A percentile compares a stretch with the other conserved stretches of the same genome.
Evolutionary conservation across 2,329 filamentous ascomycete genomes (phyloP).

Genomic region (Trichoderma atroviride): DNA sequence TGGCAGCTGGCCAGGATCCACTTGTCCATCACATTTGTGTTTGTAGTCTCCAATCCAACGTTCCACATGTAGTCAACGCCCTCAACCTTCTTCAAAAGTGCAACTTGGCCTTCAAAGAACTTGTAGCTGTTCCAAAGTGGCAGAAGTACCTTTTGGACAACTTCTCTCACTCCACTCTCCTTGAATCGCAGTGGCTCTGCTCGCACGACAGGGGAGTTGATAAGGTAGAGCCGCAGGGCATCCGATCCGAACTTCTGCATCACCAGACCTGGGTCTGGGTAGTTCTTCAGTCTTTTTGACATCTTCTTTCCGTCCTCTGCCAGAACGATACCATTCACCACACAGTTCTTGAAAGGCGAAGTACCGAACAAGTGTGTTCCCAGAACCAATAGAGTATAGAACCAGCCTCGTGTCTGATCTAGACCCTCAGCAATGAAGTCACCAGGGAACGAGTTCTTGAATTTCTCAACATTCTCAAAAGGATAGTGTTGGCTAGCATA

Average conservation of each 20-base stretch:
- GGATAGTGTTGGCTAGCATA: slow-evolving; percentile 91
- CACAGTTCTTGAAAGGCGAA: slow-evolving; percentile 89
- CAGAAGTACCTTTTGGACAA: slow-evolving; percentile 86
- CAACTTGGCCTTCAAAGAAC: slow-evolving; percentile 89
- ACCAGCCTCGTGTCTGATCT: slow-evolving; percentile 95
- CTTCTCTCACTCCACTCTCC: slow-evolving; percentile 89
- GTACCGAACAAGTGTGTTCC: slow-evolving; percentile 85
- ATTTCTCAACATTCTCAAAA: slow-evolving; percentile 83
- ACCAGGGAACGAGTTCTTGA: slow-evolving; percentile 80
- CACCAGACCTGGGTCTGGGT: slow-evolving; percentile 81
- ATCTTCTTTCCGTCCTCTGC: slow-evolving; percentile 98
- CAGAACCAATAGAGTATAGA: slow-evolving; percentile 88
- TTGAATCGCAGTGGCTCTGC: slow-evolving; percentile 91
- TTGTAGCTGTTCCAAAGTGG: slow-evolving; percentile 97
- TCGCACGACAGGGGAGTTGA: slow-evolving; percentile 93
- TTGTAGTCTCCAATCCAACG: slow-evolving; percentile 71
- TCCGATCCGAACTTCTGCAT: slow-evolving; percentile 91
- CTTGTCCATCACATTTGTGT: slow-evolving; percentile 91
- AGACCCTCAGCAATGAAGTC: slow-evolving; percentile 94
- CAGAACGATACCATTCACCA: slow-evolving; percentile 94
- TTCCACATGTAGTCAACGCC: slow-evolving; percentile 78
- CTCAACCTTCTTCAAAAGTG: slow-evolving; percentile 83
- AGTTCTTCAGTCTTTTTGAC: slow-evolving; percentile 96
- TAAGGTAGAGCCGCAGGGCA: slow-evolving; percentile 90
- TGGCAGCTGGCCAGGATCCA: slow-evolving; percentile 95